Conservation (phyloP, 768 basidiomycete genomes). For the Boletus reticuloceps region DNA sequence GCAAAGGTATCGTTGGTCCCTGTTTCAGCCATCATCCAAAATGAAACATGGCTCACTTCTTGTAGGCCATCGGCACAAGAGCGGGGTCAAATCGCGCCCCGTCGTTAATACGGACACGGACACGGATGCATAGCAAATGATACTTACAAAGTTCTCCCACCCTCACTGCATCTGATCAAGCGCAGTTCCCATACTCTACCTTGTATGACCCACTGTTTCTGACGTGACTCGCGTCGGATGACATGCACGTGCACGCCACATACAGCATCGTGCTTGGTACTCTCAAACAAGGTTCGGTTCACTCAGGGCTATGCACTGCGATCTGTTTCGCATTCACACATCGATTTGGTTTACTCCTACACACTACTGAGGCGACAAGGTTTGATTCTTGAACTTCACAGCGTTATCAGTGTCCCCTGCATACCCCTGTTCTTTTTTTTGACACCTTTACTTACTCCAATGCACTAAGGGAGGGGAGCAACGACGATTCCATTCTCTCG, state of each 20-base stretch:
- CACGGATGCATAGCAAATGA: not conserved
- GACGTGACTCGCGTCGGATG: not conserved
- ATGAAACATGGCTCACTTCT: not conserved
- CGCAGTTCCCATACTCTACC: not conserved
- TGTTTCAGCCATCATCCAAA: not conserved
- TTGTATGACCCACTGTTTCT: not conserved
- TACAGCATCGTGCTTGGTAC: not conserved
- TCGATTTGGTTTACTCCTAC: no score
- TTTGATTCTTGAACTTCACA: not conserved
- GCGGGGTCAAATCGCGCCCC: conserved; percentile 1
- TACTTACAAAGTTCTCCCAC: conserved; percentile 8
- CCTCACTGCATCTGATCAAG: not conserved
- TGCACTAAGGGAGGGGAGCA: no score
- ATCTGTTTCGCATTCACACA: not conserved
- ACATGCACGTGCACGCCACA: not conserved
- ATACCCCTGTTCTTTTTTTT: not conserved
- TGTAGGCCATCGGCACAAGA: not conserved
- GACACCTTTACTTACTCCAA: no score
- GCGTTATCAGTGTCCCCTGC: not conserved
- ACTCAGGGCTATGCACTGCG: not conserved
- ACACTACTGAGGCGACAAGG: no score
- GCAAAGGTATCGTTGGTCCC: not conserved
- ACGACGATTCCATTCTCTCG: no score
- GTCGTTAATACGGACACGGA: conserved; percentile 8
- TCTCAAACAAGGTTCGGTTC: not conserved